Conservation (phyloP, 306 rosid species). For the Corylus americana region DNA sequence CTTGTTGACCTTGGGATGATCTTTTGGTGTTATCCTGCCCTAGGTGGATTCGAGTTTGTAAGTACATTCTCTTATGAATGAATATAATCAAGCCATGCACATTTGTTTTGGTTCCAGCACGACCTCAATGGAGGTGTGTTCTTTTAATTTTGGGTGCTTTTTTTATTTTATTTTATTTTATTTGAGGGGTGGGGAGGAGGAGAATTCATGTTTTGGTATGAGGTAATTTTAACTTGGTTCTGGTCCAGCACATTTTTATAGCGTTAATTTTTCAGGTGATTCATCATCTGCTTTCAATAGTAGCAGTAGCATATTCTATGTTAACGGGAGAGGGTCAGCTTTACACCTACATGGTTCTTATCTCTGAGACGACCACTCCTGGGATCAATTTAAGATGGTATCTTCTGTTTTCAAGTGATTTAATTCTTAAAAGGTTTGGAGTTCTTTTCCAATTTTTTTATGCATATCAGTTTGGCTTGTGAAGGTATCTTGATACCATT, state of each 20-base stretch:
- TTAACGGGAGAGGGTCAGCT: conserved; percentile 89
- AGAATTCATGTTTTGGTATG: neutral
- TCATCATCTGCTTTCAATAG: conserved; percentile 79
- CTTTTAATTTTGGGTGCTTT: neutral
- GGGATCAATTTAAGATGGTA: conserved; percentile 98
- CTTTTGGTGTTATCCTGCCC: conserved; percentile 80
- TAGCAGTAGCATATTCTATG: conserved; percentile 83
- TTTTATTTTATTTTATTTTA: conserved; percentile 8
- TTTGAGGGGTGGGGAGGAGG: conserved; percentile 4
- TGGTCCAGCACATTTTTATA: conserved; percentile 23
- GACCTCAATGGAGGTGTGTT: no score
- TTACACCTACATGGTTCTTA: conserved; percentile 88
- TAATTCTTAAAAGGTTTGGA: neutral
- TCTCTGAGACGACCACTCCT: conserved; percentile 95
- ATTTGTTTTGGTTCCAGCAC: neutral
- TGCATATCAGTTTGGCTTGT: conserved; percentile 28
- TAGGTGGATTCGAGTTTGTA: conserved; percentile 97
- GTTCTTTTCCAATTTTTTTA: conserved; percentile 1
- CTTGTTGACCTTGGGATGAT: conserved; percentile 86
- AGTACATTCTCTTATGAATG: conserved; percentile 49
- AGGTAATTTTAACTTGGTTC: conserved; percentile 17
- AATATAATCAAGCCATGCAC: neutral
- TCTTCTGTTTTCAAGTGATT: conserved; percentile 16
- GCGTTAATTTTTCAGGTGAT: conserved; percentile 63
- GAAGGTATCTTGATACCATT: conserved; percentile 92